Evolutionary conservation across 176 grass and related monocot genomes (phyloP).

Genomic region (Aegilops sharonensis): DNA sequence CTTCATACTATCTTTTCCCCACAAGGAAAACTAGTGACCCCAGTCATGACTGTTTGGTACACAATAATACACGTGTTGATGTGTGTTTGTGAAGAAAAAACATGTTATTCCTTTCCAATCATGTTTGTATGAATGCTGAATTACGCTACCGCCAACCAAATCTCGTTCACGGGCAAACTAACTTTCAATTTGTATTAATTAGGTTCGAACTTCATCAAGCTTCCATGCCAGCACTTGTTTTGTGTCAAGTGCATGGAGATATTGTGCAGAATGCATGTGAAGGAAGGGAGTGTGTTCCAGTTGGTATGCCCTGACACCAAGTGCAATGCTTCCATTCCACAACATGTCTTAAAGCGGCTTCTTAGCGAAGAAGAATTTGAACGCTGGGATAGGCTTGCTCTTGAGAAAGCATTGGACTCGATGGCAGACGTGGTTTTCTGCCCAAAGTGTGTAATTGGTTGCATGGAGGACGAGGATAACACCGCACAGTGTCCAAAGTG

Average conservation of each 20-base stretch:
- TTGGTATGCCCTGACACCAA: slow-evolving; percentile 52
- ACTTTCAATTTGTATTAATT: neutral
- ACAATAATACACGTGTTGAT: too few relatives aligned
- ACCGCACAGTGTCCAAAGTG: slow-evolving; percentile 50
- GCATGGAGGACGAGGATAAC: slow-evolving; percentile 54
- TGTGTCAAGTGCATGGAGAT: slow-evolving; percentile 38
- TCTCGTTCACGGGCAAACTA: neutral
- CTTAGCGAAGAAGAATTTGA: slow-evolving; percentile 53
- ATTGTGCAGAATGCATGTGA: slow-evolving; percentile 44
- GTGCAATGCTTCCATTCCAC: slow-evolving; percentile 46
- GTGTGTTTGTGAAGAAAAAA: neutral
- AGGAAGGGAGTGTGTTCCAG: slow-evolving; percentile 43
- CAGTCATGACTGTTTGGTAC: neutral
- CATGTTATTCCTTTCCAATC: neutral
- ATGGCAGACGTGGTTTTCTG: slow-evolving; percentile 62
- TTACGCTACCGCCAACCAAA: neutral
- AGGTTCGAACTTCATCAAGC: slow-evolving; percentile 41
- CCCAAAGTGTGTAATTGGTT: slow-evolving; percentile 49
- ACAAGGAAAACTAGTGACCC: neutral
- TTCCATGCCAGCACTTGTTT: slow-evolving; percentile 39
- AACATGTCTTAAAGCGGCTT: slow-evolving; percentile 37
- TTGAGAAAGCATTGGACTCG: slow-evolving; percentile 53
- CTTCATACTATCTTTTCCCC: neutral
- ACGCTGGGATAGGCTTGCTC: slow-evolving; percentile 52
- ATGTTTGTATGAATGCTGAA: neutral